Evolutionary conservation across 257 asterid genomes (phyloP).

Genomic region (Catharanthus roseus): DNA sequence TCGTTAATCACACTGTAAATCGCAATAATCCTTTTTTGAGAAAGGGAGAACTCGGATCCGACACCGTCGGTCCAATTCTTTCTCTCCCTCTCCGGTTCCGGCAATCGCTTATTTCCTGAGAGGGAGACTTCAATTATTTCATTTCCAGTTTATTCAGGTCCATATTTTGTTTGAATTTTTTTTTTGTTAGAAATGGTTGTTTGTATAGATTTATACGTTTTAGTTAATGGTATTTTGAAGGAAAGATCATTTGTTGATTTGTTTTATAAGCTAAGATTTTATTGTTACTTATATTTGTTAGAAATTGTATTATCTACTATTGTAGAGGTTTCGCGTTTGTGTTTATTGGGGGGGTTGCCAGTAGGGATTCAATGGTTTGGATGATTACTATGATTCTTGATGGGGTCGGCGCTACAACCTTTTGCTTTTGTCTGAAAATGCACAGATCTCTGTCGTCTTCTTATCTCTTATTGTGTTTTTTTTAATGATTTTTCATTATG

Average conservation of each 20-base stretch:
- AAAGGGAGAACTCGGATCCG: constrained; percentile 12
- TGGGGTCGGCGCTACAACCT: background rate
- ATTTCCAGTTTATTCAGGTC: constrained; percentile 8
- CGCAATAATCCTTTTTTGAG: background rate
- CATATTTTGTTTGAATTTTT: background rate
- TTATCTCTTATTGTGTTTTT: background rate
- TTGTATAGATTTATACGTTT: background rate
- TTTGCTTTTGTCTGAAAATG: background rate
- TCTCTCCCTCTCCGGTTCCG: constrained; percentile 16
- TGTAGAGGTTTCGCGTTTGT: background rate
- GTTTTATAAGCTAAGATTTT: background rate
- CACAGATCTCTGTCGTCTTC: background rate
- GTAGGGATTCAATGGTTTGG: background rate
- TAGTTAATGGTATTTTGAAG: background rate
- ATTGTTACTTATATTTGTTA: background rate
- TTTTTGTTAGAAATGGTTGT: too few species aligned
- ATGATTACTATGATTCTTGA: background rate
- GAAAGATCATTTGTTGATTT: background rate
- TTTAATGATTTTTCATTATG: background rate
- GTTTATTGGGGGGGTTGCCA: background rate
- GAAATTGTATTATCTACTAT: background rate
- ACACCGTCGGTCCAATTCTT: constrained; percentile 7
- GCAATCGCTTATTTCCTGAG: constrained; percentile 4
- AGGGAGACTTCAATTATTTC: constrained; percentile 1
- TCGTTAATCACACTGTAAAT: background rate